These are phyloP conservation scores for Boeremia exigua DNA, from an alignment of 2,329 filamentous ascomycete species.

Conservation along the genomic window DNA sequence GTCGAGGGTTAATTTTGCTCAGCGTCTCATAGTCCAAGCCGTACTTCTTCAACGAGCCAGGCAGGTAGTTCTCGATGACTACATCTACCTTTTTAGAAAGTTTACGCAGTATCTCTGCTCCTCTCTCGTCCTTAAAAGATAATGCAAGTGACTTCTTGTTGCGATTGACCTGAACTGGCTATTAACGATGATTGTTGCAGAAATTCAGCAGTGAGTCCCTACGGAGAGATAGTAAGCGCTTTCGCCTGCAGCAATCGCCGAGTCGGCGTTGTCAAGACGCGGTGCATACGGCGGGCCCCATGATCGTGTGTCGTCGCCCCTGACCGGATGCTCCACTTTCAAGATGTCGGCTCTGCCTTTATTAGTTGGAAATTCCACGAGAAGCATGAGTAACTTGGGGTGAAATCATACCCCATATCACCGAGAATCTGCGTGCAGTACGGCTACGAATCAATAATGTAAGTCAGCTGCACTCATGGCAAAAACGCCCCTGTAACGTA, in stretches of 20 bases:
- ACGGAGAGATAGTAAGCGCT: conserved; percentile 94
- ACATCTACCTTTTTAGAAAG: conserved; percentile 86
- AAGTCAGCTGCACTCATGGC: conserved; percentile 16
- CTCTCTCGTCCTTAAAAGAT: conserved; percentile 84
- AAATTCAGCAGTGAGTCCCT: conserved; percentile 27
- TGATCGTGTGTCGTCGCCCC: conserved; percentile 91
- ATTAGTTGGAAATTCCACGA: conserved; percentile 2
- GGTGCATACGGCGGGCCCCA: conserved; percentile 94
- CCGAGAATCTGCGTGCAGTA: conserved; percentile 97
- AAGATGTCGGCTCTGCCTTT: conserved; percentile 82
- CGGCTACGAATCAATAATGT: conserved; percentile 63
- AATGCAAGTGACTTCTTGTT: conserved; percentile 95
- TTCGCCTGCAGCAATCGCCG: conserved; percentile 75
- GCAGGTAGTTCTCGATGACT: conserved; percentile 94
- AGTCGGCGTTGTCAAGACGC: conserved; percentile 67
- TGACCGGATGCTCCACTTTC: conserved; percentile 90
- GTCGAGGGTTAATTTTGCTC: conserved; percentile 75
- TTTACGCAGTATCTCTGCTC: conserved; percentile 83
- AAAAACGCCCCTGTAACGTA: neutral
- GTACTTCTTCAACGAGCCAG: conserved; percentile 87
- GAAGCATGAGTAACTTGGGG: neutral
- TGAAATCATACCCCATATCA: conserved; percentile 75
- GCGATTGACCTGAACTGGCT: conserved; percentile 74
- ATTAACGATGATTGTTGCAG: neutral
- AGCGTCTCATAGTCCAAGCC: conserved; percentile 84